phyloP scores from a whole-genome alignment of 2,329 filamentous ascomycete species.

The Ophiostoma perfectum region DNA sequence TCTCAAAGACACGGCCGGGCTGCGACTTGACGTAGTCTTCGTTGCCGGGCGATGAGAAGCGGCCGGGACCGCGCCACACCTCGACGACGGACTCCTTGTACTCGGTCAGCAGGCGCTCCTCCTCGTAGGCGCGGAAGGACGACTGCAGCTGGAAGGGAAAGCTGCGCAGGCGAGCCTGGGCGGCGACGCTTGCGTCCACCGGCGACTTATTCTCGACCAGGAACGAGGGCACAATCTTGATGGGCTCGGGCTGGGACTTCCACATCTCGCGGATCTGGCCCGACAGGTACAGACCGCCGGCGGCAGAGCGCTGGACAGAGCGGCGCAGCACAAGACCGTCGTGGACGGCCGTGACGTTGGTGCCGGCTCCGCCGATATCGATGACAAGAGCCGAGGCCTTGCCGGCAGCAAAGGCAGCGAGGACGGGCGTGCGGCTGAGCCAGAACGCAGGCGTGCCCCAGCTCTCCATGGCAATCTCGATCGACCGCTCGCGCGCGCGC shows the following conservation, averaged over 20 bases:
- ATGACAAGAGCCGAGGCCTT: slow-evolving; percentile 91
- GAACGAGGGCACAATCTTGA: slow-evolving; percentile 70
- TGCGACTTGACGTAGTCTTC: slow-evolving; percentile 68
- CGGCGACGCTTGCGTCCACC: slow-evolving; percentile 77
- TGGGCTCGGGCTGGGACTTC: slow-evolving; percentile 46
- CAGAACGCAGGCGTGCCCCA: slow-evolving; percentile 96
- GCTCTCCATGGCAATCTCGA: slow-evolving; percentile 94
- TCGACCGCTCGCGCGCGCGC: slow-evolving; percentile 86
- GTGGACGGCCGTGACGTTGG: slow-evolving; percentile 83
- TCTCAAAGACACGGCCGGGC: slow-evolving; percentile 86
- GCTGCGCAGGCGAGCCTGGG: slow-evolving; percentile 68
- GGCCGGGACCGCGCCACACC: slow-evolving; percentile 77
- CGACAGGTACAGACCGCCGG: slow-evolving; percentile 86
- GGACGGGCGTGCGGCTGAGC: slow-evolving; percentile 79
- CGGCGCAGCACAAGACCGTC: slow-evolving; percentile 93
- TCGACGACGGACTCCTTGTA: slow-evolving; percentile 98
- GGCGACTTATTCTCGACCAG: slow-evolving; percentile 80
- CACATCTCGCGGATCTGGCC: slow-evolving; percentile 80
- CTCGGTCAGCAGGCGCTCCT: slow-evolving; percentile 87
- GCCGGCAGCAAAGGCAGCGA: slow-evolving; percentile 85
- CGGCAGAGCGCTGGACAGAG: slow-evolving; percentile 75
- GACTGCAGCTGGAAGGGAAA: slow-evolving; percentile 58
- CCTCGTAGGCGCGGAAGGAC: slow-evolving; percentile 77
- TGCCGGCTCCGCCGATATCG: slow-evolving; percentile 83
- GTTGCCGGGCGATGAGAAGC: slow-evolving; percentile 60